These are phyloP conservation scores for Phytophthora citricola DNA, from an alignment of 352 stramenopile species.

Conservation along the genomic window DNA sequence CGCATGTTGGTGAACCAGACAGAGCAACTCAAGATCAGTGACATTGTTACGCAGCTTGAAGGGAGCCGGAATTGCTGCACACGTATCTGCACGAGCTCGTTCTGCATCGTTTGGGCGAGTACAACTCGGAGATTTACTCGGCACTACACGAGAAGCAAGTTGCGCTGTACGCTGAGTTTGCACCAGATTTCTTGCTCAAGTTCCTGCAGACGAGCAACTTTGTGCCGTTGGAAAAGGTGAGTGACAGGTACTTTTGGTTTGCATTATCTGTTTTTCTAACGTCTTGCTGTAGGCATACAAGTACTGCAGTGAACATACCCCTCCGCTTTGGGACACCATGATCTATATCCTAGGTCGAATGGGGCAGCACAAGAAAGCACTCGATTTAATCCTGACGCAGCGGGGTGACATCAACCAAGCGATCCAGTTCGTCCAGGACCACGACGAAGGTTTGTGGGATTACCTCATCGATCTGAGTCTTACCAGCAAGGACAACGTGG, in stretches of 20 bases:
- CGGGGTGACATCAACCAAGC: constrained; percentile 82
- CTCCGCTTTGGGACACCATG: constrained; percentile 86
- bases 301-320: constrained; percentile 76
- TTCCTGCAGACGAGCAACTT: constrained; percentile 87
- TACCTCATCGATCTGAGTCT: constrained; percentile 86
- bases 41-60: constrained; percentile 82
- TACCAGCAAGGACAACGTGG: constrained; percentile 77
- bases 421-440: constrained; percentile 84
- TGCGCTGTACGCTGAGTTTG: constrained; percentile 75
- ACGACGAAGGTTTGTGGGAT: constrained; percentile 81
- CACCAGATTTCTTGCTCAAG: constrained; percentile 65
- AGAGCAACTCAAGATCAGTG: constrained; percentile 78
- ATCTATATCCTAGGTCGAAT: constrained; percentile 89
- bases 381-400: constrained; percentile 86
- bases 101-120: constrained; percentile 69
- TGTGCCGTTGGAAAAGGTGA: constrained; percentile 83
- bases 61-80: constrained; percentile 65
- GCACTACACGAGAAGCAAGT: constrained; percentile 81
- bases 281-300: constrained; percentile 61
- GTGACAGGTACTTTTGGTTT: not conserved
- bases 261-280: not conserved
- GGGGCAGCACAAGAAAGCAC: constrained; percentile 86
- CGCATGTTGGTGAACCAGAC: constrained; percentile 85
- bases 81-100: constrained; percentile 84
- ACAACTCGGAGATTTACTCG: constrained; percentile 82